Conservation (phyloP, 495 filamentous ascomycete species). For the Hypoxylon rickii region DNA sequence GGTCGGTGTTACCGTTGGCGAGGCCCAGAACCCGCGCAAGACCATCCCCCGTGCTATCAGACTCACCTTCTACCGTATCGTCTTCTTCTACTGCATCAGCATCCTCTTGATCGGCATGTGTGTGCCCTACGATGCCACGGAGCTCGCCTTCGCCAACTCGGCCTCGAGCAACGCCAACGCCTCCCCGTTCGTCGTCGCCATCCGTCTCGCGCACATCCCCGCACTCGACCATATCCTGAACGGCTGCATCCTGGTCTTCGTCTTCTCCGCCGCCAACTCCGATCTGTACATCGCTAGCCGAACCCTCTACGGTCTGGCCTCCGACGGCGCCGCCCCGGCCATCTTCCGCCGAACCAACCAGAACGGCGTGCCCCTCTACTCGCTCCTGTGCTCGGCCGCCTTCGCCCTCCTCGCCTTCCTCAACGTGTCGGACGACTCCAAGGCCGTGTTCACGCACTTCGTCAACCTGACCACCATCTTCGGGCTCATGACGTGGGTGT, state of each 20-base stretch:
- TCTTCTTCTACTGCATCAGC: slow-evolving; percentile 74
- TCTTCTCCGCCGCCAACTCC: slow-evolving; percentile 78
- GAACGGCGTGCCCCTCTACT: slow-evolving; percentile 75
- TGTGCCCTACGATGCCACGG: slow-evolving; percentile 62
- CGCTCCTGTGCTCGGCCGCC: slow-evolving; percentile 63
- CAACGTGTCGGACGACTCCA: slow-evolving; percentile 71
- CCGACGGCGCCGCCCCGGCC: slow-evolving; percentile 73
- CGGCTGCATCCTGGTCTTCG: slow-evolving; percentile 77
- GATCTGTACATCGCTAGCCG: slow-evolving; percentile 83
- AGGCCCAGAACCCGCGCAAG: slow-evolving; percentile 78
- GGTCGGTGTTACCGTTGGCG: slow-evolving; percentile 77
- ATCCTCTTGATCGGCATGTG: slow-evolving; percentile 75
- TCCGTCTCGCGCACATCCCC: slow-evolving; percentile 64
- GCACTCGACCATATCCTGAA: slow-evolving; percentile 76
- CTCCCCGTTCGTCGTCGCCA: slow-evolving; percentile 70
- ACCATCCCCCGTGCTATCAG: slow-evolving; percentile 73
- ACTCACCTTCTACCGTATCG: slow-evolving; percentile 74
- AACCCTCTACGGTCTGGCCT: slow-evolving; percentile 77
- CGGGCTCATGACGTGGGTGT: slow-evolving; percentile 82
- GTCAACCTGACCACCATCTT: slow-evolving; percentile 83
- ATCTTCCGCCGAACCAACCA: slow-evolving; percentile 72
- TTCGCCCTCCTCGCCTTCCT: slow-evolving; percentile 80
- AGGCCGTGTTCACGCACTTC: slow-evolving; percentile 79
- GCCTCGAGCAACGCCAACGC: slow-evolving; percentile 59
- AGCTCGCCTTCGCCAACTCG: slow-evolving; percentile 56